Evolutionary conservation across 108 stramenopile genomes (phyloP), one percentile per base, ranked within the genome.

Genomic region (Cyclostephanos invisitatus): DNA sequence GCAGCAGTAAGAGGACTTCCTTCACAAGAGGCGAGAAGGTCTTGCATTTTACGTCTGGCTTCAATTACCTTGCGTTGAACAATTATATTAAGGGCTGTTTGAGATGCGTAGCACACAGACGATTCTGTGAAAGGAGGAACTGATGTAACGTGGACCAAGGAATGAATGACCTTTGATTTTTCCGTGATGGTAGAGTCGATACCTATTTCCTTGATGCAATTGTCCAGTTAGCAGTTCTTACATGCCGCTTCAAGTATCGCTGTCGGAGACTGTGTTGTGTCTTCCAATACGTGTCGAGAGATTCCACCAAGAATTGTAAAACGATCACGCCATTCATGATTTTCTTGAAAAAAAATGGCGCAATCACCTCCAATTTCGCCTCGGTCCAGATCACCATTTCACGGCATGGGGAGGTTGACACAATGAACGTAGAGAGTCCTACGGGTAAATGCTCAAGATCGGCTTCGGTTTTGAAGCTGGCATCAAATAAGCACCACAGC

Each of bases 341-440:
- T n/a, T n/a, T n/a, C 7, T 22, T 60, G 58, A 29, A 29, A 32
- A 29, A 62, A 1, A 27, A 35, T 62, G 61, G 61, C 10, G 61
- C 61, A 62, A 62, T 62, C 25, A 32, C 61, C 32, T 62, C 61
- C 61, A 62, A 5, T 62, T 62, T 29, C 2, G 22, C 22, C 61
- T 62, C 61, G 61, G 61, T n/a, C 61, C 61, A 62, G 38, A 42
- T 62, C 61, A 62, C 61, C 61, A 62, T 62, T 10, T 62, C 27
- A 18, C 61, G 61, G 4, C 61, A 29, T 32, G 61, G 61, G 28
- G 61, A 62, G 61, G 61, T 62, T 20, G 61, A 62, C 1, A 42
- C 2, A 62, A 62, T 62, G 61, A 62, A 29, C n/a, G 20, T 62
- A 42, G n/a, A 62, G 15, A 54, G 53, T 8, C 20, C n/a, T 20